A percentile compares a stretch with the other conserved stretches of the same genome.
These are phyloP conservation scores for Euphrasia confusa DNA, from an alignment of 257 asterid species.

Conservation along the genomic window DNA sequence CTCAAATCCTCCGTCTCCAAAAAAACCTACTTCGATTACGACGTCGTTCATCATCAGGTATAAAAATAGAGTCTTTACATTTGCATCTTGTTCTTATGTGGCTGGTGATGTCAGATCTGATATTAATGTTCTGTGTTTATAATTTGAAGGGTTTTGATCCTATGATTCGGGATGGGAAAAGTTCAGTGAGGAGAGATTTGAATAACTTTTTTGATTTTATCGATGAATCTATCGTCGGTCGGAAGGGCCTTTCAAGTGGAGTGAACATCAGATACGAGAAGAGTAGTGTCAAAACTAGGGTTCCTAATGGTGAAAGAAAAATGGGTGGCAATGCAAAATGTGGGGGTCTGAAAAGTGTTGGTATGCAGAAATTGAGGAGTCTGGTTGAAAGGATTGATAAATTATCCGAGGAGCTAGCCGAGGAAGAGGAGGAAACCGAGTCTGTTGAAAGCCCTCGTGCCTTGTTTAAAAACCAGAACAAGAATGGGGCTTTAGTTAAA, in stretches of 20 bases:
- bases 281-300: conserved; percentile 28
- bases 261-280: conserved; percentile 26
- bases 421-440: conserved; percentile 29
- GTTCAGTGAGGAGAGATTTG: conserved; percentile 42
- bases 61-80: background rate
- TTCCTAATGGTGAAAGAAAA: conserved; percentile 11
- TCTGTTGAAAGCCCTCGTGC: conserved; percentile 25
- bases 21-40: conserved; percentile 30
- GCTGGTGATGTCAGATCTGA: conserved; percentile 14
- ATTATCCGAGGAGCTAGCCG: conserved; percentile 38
- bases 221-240: conserved; percentile 32
- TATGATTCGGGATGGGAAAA: conserved; percentile 67
- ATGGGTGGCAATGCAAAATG: conserved; percentile 15
- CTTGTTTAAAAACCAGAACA: conserved; percentile 21
- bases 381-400: conserved; percentile 36
- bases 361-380: conserved; percentile 28
- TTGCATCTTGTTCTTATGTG: background rate
- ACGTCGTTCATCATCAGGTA: conserved; percentile 40
- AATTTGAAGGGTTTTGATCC: conserved; percentile 62
- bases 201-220: conserved; percentile 40
- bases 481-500: conserved; percentile 23
- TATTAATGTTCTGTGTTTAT: background rate
- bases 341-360: conserved; percentile 21
- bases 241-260: conserved; percentile 30
- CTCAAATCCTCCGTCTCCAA: conserved; percentile 43